Evolutionary conservation across 768 basidiomycete species (phyloP).

Genomic region (Podaxis sp.): DNA sequence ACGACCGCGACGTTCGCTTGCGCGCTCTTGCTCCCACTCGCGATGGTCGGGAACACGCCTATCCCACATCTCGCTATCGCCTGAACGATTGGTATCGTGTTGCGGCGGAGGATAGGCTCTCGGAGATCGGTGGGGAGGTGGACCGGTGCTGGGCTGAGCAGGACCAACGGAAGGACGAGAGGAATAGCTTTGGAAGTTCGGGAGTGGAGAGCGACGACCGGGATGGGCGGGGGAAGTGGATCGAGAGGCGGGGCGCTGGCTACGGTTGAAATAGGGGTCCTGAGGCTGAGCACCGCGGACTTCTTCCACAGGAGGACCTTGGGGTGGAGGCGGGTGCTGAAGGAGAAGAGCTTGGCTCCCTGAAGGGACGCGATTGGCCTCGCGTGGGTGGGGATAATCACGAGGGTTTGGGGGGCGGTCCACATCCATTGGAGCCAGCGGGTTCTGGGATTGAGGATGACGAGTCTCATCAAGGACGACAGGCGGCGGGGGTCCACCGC

Average conservation of each 20-base stretch:
- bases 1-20: constrained; percentile 42
- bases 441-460: constrained; percentile 66
- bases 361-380: constrained; percentile 49
- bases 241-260: constrained; percentile 52
- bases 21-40: constrained; percentile 48
- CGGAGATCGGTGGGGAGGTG: constrained; percentile 57
- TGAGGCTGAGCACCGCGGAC: constrained; percentile 39
- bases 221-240: constrained; percentile 52
- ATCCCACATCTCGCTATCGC: constrained; percentile 64
- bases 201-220: constrained; percentile 54
- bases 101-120: constrained; percentile 50
- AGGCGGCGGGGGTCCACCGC: constrained; percentile 82
- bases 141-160: constrained; percentile 42
- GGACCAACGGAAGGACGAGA: constrained; percentile 52
- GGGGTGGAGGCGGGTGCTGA: constrained; percentile 67
- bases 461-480: constrained; percentile 75
- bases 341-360: constrained; percentile 58
- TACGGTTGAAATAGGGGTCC: constrained; percentile 56
- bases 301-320: constrained; percentile 56
- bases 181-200: constrained; percentile 49
- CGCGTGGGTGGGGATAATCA: constrained; percentile 55
- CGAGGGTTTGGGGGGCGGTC: constrained; percentile 57
- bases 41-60: constrained; percentile 44
- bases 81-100: constrained; percentile 46
- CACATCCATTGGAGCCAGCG: constrained; percentile 78